Evolutionary conservation across 164 flowering plant genomes (phyloP).

Genomic region (Protea cynaroides): DNA sequence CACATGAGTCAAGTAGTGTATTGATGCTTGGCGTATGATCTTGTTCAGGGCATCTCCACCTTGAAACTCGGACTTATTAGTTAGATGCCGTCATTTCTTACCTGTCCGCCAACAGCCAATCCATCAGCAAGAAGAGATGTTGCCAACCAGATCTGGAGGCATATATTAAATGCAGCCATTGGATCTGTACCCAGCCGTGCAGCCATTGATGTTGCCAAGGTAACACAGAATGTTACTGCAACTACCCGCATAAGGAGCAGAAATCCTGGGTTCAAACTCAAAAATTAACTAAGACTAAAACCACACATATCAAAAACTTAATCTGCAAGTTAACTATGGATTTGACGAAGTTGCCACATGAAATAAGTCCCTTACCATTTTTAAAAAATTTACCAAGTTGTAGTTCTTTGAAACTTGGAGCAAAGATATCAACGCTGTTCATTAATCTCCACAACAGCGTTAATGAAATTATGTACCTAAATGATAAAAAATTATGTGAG

Average conservation of each 20-base stretch:
- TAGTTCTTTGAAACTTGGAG: constrained; percentile 61
- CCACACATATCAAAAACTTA: too few species aligned
- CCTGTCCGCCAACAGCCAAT: constrained; percentile 85
- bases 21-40: too few species aligned
- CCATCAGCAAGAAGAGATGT: constrained; percentile 92
- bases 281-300: neutral
- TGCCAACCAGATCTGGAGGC: constrained; percentile 89
- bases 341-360: too few species aligned
- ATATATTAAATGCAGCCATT: constrained; percentile 96
- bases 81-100: constrained; percentile 10
- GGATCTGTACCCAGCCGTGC: constrained; percentile 71
- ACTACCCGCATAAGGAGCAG: constrained; percentile 61
- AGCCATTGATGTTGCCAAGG: constrained; percentile 85
- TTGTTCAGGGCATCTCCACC: too few species aligned
- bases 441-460: constrained; percentile 53
- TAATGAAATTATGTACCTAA: constrained; percentile 70
- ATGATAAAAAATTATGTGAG: neutral
- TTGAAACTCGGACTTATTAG: too few species aligned
- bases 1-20: too few species aligned
- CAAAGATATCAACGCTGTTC: constrained; percentile 56
- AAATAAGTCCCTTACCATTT: constrained; percentile 44
- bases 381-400: constrained; percentile 72
- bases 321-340: too few species aligned
- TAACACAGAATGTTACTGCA: constrained; percentile 88
- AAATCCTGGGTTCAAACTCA: constrained; percentile 40